phyloP scores from a whole-genome alignment of 208 protist genomes.

The Trypanosoma brucei region DNA sequence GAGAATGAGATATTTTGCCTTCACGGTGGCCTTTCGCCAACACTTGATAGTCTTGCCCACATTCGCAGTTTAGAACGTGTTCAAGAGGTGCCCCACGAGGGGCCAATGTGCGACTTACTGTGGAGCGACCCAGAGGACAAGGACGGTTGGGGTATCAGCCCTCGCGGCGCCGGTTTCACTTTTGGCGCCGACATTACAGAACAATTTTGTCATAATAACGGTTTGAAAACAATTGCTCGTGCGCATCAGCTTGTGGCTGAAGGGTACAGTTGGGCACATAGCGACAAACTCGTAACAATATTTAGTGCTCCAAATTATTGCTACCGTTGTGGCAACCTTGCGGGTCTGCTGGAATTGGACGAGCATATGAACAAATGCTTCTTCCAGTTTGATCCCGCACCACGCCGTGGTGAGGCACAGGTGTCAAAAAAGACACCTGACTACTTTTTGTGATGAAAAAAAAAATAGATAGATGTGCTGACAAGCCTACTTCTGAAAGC shows the following conservation, averaged over 20 bases:
- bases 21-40: constrained; percentile 94
- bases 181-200: constrained; percentile 98
- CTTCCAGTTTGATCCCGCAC: constrained; percentile 98
- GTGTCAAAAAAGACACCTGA: constrained; percentile 98
- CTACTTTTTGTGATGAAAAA: constrained; percentile 94
- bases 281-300: constrained; percentile 98
- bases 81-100: constrained; percentile 99
- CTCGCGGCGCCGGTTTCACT: constrained; percentile 96
- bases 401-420: constrained; percentile 95
- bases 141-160: constrained; percentile 96
- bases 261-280: constrained; percentile 98
- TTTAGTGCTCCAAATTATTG: constrained; percentile 99
- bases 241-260: constrained; percentile 98
- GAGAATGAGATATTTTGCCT: constrained; percentile 97
- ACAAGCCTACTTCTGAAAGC: background rate
- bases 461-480: constrained; percentile 1
- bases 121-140: constrained; percentile 98
- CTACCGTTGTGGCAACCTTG: constrained; percentile 97
- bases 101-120: constrained; percentile 98
- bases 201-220: constrained; percentile 98
- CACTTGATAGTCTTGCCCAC: constrained; percentile 91
- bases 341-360: constrained; percentile 97
- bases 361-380: constrained; percentile 98
- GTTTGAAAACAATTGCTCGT: constrained; percentile 93
- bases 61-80: constrained; percentile 94